Conservation (phyloP, 2,329 filamentous ascomycete species). For the Monosporascus sp. region DNA sequence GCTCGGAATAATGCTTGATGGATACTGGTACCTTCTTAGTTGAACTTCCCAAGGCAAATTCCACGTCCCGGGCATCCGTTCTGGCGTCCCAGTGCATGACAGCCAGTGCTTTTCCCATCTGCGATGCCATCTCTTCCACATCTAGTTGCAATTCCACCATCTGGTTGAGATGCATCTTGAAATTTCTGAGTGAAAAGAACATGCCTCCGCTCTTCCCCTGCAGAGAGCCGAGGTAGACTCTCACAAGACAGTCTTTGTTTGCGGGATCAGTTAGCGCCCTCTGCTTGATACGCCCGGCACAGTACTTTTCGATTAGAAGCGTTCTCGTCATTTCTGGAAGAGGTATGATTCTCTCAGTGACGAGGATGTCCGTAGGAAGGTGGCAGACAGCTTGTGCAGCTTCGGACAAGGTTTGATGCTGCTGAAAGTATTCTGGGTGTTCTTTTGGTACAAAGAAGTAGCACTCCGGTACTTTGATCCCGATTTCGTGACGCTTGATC, state of each 20-base stretch:
- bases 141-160: conserved; percentile 19
- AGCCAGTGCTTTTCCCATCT: conserved; percentile 23
- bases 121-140: conserved; percentile 7
- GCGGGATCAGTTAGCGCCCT: not conserved
- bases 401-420: too few species aligned
- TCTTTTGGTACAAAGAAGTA: too few species aligned
- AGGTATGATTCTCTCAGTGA: too few species aligned
- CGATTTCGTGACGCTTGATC: too few species aligned
- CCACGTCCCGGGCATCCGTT: conserved; percentile 24
- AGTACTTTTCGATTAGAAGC: too few species aligned
- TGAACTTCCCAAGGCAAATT: conserved; percentile 26
- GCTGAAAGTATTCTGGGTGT: too few species aligned
- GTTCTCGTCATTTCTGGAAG: too few species aligned
- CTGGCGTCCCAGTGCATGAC: conserved; percentile 26
- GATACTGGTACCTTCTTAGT: not conserved
- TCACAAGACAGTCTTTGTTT: conserved; percentile 7
- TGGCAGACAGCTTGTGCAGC: too few species aligned
- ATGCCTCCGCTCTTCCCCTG: not conserved
- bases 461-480: too few species aligned
- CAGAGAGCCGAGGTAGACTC: conserved; percentile 4
- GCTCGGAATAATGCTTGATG: not conserved
- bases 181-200: conserved; percentile 24
- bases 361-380: too few species aligned
- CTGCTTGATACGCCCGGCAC: not conserved
- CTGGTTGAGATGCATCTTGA: conserved; percentile 27